These are phyloP conservation scores for Fusarium sp. DNA, from an alignment of 2,329 filamentous ascomycete species.

Conservation along the genomic window DNA sequence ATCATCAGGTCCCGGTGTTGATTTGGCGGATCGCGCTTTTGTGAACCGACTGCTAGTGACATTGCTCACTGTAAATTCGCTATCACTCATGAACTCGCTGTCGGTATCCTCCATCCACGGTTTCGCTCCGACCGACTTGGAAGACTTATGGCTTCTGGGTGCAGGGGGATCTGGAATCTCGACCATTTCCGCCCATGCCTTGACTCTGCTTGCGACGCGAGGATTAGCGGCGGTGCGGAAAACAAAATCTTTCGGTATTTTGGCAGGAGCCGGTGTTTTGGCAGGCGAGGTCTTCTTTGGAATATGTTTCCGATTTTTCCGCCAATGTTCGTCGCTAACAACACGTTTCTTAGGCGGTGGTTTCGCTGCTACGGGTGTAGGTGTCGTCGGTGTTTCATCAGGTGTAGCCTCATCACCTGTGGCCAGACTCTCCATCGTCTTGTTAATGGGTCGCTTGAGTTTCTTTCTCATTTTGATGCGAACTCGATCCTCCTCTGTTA, in stretches of 20 bases:
- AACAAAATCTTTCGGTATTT: slow-evolving; percentile 67
- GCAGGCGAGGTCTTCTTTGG: slow-evolving; percentile 52
- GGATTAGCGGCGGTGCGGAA: slow-evolving; percentile 62
- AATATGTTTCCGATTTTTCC: slow-evolving; percentile 64
- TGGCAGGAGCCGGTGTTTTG: slow-evolving; percentile 40
- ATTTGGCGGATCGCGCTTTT: slow-evolving; percentile 34
- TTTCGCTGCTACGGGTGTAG: slow-evolving; percentile 45
- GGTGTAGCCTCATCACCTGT: slow-evolving; percentile 36
- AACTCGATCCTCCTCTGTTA: slow-evolving; percentile 67
- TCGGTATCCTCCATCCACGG: slow-evolving; percentile 40
- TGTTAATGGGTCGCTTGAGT: slow-evolving; percentile 47
- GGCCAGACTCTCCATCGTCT: slow-evolving; percentile 37
- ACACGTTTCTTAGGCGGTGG: slow-evolving; percentile 87
- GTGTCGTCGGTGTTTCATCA: slow-evolving; percentile 24
- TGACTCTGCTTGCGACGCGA: slow-evolving; percentile 65
- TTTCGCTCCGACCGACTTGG: slow-evolving; percentile 46
- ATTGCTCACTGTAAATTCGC: slow-evolving; percentile 43
- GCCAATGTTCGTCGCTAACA: slow-evolving; percentile 92
- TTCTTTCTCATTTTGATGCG: slow-evolving; percentile 63
- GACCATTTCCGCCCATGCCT: slow-evolving; percentile 67
- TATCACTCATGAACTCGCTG: slow-evolving; percentile 42
- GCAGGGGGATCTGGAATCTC: slow-evolving; percentile 56
- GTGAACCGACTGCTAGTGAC: slow-evolving; percentile 34
- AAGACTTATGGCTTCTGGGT: slow-evolving; percentile 48
- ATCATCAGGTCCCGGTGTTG: slow-evolving; percentile 46